These are phyloP conservation scores for Seiridium cupressi DNA, from an alignment of 2,329 filamentous ascomycete genomes.

Conservation along the genomic window DNA sequence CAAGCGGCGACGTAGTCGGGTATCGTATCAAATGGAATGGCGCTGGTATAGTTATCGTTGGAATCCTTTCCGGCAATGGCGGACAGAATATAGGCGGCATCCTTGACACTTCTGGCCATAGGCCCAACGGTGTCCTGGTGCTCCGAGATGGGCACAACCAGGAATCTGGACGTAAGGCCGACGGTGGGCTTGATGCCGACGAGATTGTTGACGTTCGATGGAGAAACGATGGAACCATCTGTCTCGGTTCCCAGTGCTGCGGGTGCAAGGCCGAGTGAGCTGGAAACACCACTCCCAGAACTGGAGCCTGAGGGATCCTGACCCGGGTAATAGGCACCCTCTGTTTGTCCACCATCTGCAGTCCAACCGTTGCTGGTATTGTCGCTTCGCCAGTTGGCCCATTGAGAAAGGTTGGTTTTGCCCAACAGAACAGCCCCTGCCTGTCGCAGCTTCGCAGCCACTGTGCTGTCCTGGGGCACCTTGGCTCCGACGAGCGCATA, in stretches of 20 bases:
- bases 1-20: conserved; percentile 63
- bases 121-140: conserved; percentile 67
- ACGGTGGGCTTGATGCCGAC: conserved; percentile 69
- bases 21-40: conserved; percentile 51
- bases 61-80: conserved; percentile 62
- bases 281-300: conserved; percentile 59
- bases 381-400: conserved; percentile 59
- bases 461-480: conserved; percentile 54
- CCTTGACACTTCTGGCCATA: conserved; percentile 63
- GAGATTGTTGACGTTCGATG: conserved; percentile 51
- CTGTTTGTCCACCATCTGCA: conserved; percentile 60
- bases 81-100: conserved; percentile 61
- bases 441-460: conserved; percentile 57
- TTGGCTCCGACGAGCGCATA: conserved; percentile 60
- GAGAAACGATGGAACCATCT: conserved; percentile 59
- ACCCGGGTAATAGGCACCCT: conserved; percentile 58
- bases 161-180: conserved; percentile 58
- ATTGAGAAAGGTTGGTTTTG: conserved; percentile 64
- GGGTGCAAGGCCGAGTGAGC: conserved; percentile 57
- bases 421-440: conserved; percentile 65
- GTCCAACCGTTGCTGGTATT: conserved; percentile 65
- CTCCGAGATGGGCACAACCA: conserved; percentile 64
- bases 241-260: conserved; percentile 63
- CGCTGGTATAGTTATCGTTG: conserved; percentile 62
- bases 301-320: conserved; percentile 63